phyloP scores from a whole-genome alignment of 2,329 filamentous ascomycete genomes.

The Pseudocercospora fuligena region DNA sequence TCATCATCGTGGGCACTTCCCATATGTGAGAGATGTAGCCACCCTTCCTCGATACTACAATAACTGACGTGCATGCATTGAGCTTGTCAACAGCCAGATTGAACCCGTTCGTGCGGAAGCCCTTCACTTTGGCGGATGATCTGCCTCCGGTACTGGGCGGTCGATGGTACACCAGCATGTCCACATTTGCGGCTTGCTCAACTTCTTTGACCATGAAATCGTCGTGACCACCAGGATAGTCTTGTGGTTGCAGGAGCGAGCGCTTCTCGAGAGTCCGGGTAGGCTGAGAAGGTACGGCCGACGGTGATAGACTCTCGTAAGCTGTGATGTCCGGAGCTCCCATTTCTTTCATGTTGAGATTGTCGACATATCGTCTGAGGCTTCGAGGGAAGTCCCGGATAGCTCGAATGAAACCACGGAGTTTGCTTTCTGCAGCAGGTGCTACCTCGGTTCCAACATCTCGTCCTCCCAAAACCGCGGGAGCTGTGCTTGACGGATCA shows the following conservation, averaged over 20 bases:
- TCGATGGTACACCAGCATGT: conserved; percentile 11
- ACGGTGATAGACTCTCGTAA: neutral
- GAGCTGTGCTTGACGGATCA: neutral
- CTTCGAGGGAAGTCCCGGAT: neutral
- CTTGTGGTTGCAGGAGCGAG: neutral
- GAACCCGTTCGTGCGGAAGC: conserved; percentile 3
- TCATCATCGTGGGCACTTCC: conserved; percentile 15
- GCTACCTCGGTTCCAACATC: neutral
- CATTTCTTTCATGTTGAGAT: neutral
- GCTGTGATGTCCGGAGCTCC: neutral
- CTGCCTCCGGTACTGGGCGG: conserved; percentile 1
- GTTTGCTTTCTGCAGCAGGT: neutral
- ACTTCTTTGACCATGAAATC: conserved; percentile 11
- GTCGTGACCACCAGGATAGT: conserved; percentile 8
- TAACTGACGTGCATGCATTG: conserved; percentile 17
- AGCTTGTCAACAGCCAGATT: conserved; percentile 15
- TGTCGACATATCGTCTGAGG: neutral
- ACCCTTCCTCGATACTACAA: conserved; percentile 15
- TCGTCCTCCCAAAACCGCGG: neutral
- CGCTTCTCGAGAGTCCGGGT: conserved; percentile 4
- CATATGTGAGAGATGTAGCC: conserved; percentile 17
- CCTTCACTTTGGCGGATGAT: conserved; percentile 14
- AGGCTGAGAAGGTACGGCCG: neutral
- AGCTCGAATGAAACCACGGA: neutral
- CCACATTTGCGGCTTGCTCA: neutral